Conservation (phyloP, 768 basidiomycete species). For the Pholiota conissans region DNA sequence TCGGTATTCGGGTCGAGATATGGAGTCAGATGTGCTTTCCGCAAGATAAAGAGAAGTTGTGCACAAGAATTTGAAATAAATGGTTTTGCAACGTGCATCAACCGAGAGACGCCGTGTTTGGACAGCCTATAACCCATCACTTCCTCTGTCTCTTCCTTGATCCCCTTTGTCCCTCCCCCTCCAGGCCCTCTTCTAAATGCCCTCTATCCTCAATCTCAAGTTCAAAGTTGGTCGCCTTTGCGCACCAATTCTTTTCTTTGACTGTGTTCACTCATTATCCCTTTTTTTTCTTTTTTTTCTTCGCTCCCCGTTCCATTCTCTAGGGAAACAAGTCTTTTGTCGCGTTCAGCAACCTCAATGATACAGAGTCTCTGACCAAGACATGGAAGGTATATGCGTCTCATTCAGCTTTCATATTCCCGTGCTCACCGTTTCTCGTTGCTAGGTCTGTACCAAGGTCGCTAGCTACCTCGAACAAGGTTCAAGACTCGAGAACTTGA, state of each 20-base stretch:
- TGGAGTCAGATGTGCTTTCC: slow-evolving; percentile 18
- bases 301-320: slow-evolving; percentile 18
- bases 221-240: slow-evolving; percentile 56
- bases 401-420: slow-evolving; percentile 8
- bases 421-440: slow-evolving; percentile 3
- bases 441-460: slow-evolving; percentile 85
- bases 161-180: slow-evolving; percentile 15
- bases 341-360: slow-evolving; percentile 86
- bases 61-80: slow-evolving; percentile 19
- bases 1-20: slow-evolving; percentile 24
- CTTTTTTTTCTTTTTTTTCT: slow-evolving; percentile 16
- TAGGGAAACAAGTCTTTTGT: slow-evolving; percentile 96
- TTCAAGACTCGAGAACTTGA: slow-evolving; percentile 87
- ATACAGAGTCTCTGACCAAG: slow-evolving; percentile 82
- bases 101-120: slow-evolving; percentile 15
- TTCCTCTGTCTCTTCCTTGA: slow-evolving; percentile 15
- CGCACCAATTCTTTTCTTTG: slow-evolving; percentile 15
- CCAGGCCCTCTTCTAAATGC: slow-evolving; percentile 44
- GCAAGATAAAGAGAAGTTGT: slow-evolving; percentile 12
- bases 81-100: slow-evolving; percentile 24
- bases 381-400: slow-evolving; percentile 76
- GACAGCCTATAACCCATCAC: slow-evolving; percentile 17
- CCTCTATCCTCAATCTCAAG: slow-evolving; percentile 84
- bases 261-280: slow-evolving; percentile 1
- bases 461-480: slow-evolving; percentile 90